Evolutionary conservation across 2,329 filamentous ascomycete species (phyloP), one percentile per base, ranked within the genome.

Genomic region (Ilyonectria sp.): DNA sequence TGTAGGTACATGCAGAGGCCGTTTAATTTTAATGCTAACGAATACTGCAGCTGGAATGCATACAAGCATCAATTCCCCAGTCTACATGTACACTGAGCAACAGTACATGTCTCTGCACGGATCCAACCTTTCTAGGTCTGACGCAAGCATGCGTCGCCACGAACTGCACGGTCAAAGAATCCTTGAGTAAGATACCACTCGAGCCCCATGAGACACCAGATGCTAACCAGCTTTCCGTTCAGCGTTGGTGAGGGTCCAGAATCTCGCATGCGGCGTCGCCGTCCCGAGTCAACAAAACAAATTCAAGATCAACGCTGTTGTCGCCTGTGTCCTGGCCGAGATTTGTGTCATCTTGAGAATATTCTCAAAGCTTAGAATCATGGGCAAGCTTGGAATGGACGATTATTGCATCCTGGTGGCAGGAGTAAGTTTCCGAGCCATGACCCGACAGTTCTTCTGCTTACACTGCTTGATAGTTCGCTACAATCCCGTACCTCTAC

Each of bases 401-500:
- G 69, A 71, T 46, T 71, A 71, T 33, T 56, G 44, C 1, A 71
- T 71, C 13, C 31, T 71, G 35, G 33, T 71, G 9, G 66, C 69
- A 54, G 62, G 58, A n/a, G 69, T 71, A 61, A 7, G 69, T 69
- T 6, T 50, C 23, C 15, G 15, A 7, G 15, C 15, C 47, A 9
- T 50, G 47, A n/a, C 8, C 26, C 7, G 17, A 19, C 6, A 13
- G 19, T 13, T 2, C 2, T 31, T 2, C 6, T 15, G 19, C 55
- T 65, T 2, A 65, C 21, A 5, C 29, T 26, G 21, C 4, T 31
- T 17, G 7, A 7, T 23, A 71, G 69, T 50, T 50, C 9, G 69
- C 69, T 37, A 71, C 69, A 11, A 65, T 71, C 5, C 69, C 69
- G 2, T 71, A 71, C 9, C 66, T 71, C 11, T 71, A 46, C 35